phyloP scores from a whole-genome alignment of 2,329 filamentous ascomycete genomes.

The Penicillium brasilianum region DNA sequence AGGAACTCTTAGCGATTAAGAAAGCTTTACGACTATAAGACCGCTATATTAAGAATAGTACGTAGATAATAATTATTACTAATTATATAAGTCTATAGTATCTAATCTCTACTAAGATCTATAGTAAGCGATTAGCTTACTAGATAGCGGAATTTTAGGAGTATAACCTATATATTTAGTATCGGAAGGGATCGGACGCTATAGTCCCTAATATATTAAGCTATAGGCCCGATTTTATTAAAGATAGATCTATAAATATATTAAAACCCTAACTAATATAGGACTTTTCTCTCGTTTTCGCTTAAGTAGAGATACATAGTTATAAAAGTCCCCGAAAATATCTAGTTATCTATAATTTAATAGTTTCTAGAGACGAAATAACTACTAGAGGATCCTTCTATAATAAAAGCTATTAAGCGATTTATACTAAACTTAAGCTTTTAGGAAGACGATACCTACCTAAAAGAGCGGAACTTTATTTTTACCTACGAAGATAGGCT shows the following conservation, averaged over 20 bases:
- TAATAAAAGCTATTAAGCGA: too few relatives aligned
- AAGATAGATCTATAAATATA: conserved; percentile 5
- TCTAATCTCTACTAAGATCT: conserved; percentile 2
- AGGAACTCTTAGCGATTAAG: conserved; percentile 8
- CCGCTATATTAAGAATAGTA: too few relatives aligned
- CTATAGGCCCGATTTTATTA: neutral
- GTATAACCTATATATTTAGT: too few relatives aligned
- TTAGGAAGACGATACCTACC: neutral
- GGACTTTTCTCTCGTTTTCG: neutral
- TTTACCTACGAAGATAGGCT: neutral
- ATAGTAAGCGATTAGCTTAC: conserved; percentile 7
- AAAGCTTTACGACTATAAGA: neutral
- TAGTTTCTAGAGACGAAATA: neutral
- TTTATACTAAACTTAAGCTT: neutral
- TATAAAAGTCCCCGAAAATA: neutral
- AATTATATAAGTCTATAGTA: too few relatives aligned
- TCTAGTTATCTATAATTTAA: neutral
- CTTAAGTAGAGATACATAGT: neutral
- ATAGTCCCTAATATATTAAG: neutral
- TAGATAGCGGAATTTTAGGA: conserved; percentile 7
- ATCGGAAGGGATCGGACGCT: neutral
- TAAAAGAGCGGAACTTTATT: neutral
- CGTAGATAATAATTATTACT: too few relatives aligned
- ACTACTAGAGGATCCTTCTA: neutral
- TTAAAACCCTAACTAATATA: conserved; percentile 6